Conservation (phyloP, 2,329 filamentous ascomycete genomes). For the Scedosporium aurantiacum region DNA sequence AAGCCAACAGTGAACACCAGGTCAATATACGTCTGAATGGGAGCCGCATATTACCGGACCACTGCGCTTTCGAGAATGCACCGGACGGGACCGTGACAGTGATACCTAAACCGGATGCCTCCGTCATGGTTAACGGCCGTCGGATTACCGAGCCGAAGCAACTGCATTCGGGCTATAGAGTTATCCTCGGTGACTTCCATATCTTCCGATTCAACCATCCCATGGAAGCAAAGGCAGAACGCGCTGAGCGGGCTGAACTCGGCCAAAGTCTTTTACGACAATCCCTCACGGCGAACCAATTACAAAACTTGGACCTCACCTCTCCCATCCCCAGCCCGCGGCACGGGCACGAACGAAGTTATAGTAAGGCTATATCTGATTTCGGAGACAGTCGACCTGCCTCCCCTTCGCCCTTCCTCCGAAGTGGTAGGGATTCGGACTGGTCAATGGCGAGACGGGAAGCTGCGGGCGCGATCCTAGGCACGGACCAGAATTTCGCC, state of each 20-base stretch:
- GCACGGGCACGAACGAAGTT: constrained; percentile 63
- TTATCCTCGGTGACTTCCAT: constrained; percentile 95
- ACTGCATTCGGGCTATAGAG: constrained; percentile 81
- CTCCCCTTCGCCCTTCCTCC: constrained; percentile 59
- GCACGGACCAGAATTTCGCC: constrained; percentile 82
- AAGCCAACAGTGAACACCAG: constrained; percentile 61
- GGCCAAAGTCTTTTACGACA: constrained; percentile 76
- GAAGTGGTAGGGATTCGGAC: constrained; percentile 69
- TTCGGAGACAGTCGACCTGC: constrained; percentile 66
- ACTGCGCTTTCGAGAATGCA: constrained; percentile 84
- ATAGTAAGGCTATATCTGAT: constrained; percentile 71
- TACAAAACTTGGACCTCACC: constrained; percentile 44
- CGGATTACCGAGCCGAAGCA: constrained; percentile 77
- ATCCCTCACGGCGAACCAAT: constrained; percentile 55
- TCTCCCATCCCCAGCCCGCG: constrained; percentile 50
- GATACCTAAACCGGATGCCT: constrained; percentile 79
- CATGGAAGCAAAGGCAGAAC: constrained; percentile 85
- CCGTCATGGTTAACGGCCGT: constrained; percentile 95
- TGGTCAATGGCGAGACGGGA: constrained; percentile 91
- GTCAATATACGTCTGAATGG: constrained; percentile 91
- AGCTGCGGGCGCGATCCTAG: constrained; percentile 82
- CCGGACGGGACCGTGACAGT: constrained; percentile 86
- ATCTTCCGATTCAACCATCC: constrained; percentile 99
- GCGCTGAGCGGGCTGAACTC: constrained; percentile 57
- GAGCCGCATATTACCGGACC: constrained; percentile 80